These are phyloP conservation scores for Epithele typhae DNA, from an alignment of 768 basidiomycete species.

Conservation along the genomic window DNA sequence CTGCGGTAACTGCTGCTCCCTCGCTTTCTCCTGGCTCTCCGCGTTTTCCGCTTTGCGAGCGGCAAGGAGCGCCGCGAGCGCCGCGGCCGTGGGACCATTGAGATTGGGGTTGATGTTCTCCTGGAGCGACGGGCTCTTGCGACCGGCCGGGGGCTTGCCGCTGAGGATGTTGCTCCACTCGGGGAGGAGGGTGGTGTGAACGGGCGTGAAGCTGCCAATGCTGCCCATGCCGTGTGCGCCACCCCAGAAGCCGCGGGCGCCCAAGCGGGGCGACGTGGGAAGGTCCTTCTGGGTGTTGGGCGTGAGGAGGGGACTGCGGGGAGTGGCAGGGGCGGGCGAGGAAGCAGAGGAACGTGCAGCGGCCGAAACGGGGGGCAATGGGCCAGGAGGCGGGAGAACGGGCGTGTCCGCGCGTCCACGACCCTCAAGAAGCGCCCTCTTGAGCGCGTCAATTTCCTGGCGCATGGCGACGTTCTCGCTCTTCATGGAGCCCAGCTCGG, in stretches of 20 bases:
- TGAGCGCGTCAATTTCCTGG: constrained; percentile 70
- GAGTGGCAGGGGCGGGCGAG: constrained; percentile 13
- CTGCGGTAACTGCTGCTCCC: constrained; percentile 4
- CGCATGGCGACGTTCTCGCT: constrained; percentile 82
- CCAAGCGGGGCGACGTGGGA: constrained; percentile 54
- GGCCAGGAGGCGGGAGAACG: constrained; percentile 42
- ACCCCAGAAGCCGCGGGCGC: constrained; percentile 74
- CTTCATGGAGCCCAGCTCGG: constrained; percentile 74
- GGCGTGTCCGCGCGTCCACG: constrained; percentile 40
- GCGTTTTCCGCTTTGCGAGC: constrained; percentile 28
- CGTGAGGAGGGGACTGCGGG: constrained; percentile 38
- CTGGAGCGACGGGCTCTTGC: constrained; percentile 38
- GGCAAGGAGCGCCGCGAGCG: constrained; percentile 29
- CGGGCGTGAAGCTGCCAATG: constrained; percentile 70
- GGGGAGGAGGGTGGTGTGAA: constrained; percentile 80
- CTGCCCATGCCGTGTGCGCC: constrained; percentile 45
- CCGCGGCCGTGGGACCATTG: constrained; percentile 36
- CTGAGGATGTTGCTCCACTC: constrained; percentile 40
- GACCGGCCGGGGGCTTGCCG: constrained; percentile 24
- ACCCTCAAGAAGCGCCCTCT: constrained; percentile 68
- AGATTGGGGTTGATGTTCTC: constrained; percentile 80
- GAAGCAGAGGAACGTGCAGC: constrained; percentile 18
- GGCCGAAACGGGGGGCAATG: constrained; percentile 31
- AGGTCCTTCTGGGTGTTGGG: constrained; percentile 79
- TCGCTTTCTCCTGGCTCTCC: constrained; percentile 21